Base-by-base conservation (phyloP, 371 early-diverging fungal species). In the Saksenaea oblongispora region DNA sequence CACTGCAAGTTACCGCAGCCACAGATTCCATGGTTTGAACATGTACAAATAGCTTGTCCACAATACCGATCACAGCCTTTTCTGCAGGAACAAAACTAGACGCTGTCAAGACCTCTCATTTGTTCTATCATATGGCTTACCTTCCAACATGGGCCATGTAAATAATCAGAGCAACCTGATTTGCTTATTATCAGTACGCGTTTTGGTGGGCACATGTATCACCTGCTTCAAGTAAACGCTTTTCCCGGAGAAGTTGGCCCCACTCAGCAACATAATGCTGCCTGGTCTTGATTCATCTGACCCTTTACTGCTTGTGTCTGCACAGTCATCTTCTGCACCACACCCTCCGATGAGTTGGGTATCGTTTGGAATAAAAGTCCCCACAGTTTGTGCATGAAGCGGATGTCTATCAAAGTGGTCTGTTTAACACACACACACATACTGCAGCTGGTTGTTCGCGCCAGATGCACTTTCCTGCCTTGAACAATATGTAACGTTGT, bases 11-110 rank as follows among this genome's bases (percentile, higher is more conserved):
- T 66, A 74, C 83, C 67, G 70, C 71, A 0, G 85, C 80, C 3
- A 84, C 78, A 0, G 85, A 84, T 58, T 88, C 88, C 26, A 74
- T 67, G 5, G 87, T 85, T 47, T 85, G 85, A 17, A 84, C 62
- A 58, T 99, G 84, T 13, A 96, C 87, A 69, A 93, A 93, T n/a
- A 99, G 84, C 55, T 86, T 86, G 67, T 99, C 96, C 0, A 94
- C 91, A 0, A 99, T 76, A 0, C 97, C 95, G 55, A 99, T 76
- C 3, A 65, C 66, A 0, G 96, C 97, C 15, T 74, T 62, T 5
- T 82, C 76, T 0, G 97, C 98, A 8, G 99, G 98, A 3, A 99
- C 95, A 81, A 91, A 98, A 64, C 88, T 82, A 41, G 8, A 8
- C 18, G 0, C 5, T 54, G 24, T 31, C 31, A 26, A 22, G 51